These are phyloP conservation scores for Eucalyptus cloeziana DNA, from an alignment of 345 rosid species.

Conservation along the genomic window DNA sequence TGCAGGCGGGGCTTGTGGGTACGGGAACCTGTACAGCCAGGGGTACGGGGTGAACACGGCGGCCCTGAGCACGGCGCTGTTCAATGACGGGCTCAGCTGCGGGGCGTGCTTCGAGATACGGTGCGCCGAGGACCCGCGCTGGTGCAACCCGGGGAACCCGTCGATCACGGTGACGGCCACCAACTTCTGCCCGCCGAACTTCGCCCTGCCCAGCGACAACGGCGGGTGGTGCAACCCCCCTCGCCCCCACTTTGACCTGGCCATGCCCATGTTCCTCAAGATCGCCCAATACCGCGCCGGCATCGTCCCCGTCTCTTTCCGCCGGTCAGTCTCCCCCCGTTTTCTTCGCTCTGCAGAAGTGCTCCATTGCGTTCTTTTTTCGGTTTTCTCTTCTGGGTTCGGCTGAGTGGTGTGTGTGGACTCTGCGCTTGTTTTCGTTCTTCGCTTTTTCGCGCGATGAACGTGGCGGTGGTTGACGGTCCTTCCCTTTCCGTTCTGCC, in stretches of 20 bases:
- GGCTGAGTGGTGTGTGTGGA: not conserved
- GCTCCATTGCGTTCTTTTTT: not conserved
- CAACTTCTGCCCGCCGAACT: conserved; percentile 95
- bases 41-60: conserved; percentile 97
- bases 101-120: conserved; percentile 91
- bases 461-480: not conserved
- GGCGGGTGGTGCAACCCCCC: conserved; percentile 99
- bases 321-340: conserved; percentile 31
- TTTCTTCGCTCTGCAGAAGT: not conserved
- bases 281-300: conserved; percentile 91
- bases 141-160: conserved; percentile 81
- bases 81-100: conserved; percentile 86
- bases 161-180: conserved; percentile 81
- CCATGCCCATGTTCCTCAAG: conserved; percentile 99
- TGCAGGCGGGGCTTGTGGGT: conserved; percentile 95
- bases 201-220: conserved; percentile 61
- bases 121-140: conserved; percentile 59
- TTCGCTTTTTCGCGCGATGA: not conserved
- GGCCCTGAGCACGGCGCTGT: conserved; percentile 85
- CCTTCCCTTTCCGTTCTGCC: not conserved
- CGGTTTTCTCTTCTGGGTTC: not conserved
- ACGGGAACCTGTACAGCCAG: conserved; percentile 89
- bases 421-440: not conserved
- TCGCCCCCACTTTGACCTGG: conserved; percentile 90
- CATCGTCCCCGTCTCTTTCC: conserved; percentile 78